Evolutionary conservation across 148 eudicot species (phyloP).

Genomic region (Fagopyrum tataricum): DNA sequence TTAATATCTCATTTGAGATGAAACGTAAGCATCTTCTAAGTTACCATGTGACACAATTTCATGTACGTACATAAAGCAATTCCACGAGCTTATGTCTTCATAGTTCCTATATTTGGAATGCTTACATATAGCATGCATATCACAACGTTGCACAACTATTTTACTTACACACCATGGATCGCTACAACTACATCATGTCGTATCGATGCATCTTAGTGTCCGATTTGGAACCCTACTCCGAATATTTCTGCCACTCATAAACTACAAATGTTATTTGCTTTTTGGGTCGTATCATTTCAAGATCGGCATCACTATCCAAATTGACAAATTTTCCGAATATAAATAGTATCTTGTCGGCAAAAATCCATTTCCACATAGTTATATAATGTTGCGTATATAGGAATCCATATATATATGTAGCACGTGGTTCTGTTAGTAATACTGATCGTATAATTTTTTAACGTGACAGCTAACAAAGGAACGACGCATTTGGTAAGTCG

Average conservation of each 20-base stretch:
- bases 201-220: background rate
- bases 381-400: background rate
- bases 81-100: background rate
- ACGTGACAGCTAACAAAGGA: too few species aligned
- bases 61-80: background rate
- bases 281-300: background rate
- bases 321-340: background rate
- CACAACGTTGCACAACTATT: background rate
- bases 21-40: background rate
- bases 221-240: background rate
- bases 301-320: background rate
- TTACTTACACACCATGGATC: background rate
- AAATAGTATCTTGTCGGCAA: background rate
- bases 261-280: background rate
- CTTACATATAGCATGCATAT: background rate
- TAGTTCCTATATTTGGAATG: background rate
- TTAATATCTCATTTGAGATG: background rate
- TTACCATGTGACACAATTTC: background rate
- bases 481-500: too few species aligned
- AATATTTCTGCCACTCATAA: background rate
- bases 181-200: background rate
- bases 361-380: background rate
- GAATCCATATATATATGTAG: background rate
- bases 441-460: too few species aligned
- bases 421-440: too few species aligned